A percentile compares a stretch with the other conserved stretches of the same genome.
Evolutionary conservation across 176 grass and related monocot genomes (phyloP).

Genomic region (Zoysia japonica): DNA sequence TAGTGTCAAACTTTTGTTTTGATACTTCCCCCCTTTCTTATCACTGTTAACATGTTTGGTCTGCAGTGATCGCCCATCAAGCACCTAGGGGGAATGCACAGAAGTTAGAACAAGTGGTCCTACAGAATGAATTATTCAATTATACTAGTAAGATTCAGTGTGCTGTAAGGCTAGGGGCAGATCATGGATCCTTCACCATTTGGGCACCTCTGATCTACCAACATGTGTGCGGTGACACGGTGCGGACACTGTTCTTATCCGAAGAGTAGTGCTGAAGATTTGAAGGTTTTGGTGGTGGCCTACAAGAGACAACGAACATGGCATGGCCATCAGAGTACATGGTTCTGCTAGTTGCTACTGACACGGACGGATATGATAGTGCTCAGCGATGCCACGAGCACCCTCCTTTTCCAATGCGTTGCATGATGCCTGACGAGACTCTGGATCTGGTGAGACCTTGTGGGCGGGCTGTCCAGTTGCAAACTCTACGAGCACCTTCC

Average conservation of each 20-base stretch:
- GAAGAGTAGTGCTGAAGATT: slow-evolving; percentile 23
- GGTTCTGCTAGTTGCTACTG: slow-evolving; percentile 16
- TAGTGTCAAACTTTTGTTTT: neutral
- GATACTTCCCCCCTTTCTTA: slow-evolving; percentile 1
- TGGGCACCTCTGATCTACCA: slow-evolving; percentile 5
- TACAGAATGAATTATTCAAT: neutral
- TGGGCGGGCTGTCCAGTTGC: neutral
- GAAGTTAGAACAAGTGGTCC: slow-evolving; percentile 36
- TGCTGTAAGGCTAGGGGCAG: slow-evolving; percentile 19
- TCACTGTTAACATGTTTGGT: slow-evolving; percentile 36
- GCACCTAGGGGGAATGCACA: slow-evolving; percentile 34
- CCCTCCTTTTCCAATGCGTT: slow-evolving; percentile 21
- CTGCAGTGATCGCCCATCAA: slow-evolving; percentile 34
- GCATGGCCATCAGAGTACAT: slow-evolving; percentile 1
- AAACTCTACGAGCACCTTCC: neutral
- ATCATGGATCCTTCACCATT: slow-evolving; percentile 25
- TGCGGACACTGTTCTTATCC: slow-evolving; percentile 39
- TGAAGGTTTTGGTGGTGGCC: too few species aligned
- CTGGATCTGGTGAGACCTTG: slow-evolving; percentile 8
- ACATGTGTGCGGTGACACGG: neutral
- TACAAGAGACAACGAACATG: slow-evolving; percentile 1
- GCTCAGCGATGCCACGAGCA: neutral
- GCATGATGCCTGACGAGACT: neutral
- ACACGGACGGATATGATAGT: slow-evolving; percentile 5
- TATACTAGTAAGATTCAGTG: neutral